A percentile compares a stretch with the other conserved stretches of the same genome.
Conservation (phyloP, 2,329 filamentous ascomycete genomes). For the Arthrobotrys entomopaga region DNA sequence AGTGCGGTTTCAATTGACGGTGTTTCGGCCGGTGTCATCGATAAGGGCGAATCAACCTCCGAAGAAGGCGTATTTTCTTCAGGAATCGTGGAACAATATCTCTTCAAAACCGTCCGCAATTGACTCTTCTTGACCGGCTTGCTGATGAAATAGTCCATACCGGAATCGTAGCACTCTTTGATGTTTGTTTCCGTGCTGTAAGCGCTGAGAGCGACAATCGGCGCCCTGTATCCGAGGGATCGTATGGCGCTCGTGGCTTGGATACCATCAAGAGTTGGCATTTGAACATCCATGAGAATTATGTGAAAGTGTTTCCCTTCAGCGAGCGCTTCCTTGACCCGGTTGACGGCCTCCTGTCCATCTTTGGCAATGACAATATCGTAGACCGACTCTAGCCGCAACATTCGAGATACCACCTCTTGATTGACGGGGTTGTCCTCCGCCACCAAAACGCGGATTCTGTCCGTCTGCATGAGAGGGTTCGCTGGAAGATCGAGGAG, state of each 20-base stretch:
- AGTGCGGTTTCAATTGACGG: conserved; percentile 49
- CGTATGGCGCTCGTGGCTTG: conserved; percentile 87
- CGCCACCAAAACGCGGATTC: conserved; percentile 83
- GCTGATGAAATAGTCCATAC: conserved; percentile 88
- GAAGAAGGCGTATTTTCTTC: conserved; percentile 55
- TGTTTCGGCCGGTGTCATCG: conserved; percentile 29
- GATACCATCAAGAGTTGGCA: conserved; percentile 91
- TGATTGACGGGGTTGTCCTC: conserved; percentile 78
- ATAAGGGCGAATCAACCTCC: conserved; percentile 46
- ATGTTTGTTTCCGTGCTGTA: conserved; percentile 92
- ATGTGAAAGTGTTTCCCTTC: conserved; percentile 78
- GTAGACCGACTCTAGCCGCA: conserved; percentile 66
- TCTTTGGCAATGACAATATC: conserved; percentile 89
- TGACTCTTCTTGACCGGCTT: conserved; percentile 65
- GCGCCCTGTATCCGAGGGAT: conserved; percentile 83
- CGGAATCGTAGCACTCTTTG: conserved; percentile 84
- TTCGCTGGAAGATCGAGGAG: conserved; percentile 51
- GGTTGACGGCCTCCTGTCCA: conserved; percentile 85
- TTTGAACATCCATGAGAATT: conserved; percentile 95
- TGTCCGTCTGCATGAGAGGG: conserved; percentile 62
- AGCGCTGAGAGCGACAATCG: conserved; percentile 89
- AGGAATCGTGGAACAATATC: conserved; percentile 57
- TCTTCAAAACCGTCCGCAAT: conserved; percentile 57
- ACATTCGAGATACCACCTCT: conserved; percentile 72
- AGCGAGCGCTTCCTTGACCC: conserved; percentile 84